Evolutionary conservation across 805 yeast genomes (phyloP), one percentile per base, ranked within the genome.

Genomic region (Metschnikowia henanensis): DNA sequence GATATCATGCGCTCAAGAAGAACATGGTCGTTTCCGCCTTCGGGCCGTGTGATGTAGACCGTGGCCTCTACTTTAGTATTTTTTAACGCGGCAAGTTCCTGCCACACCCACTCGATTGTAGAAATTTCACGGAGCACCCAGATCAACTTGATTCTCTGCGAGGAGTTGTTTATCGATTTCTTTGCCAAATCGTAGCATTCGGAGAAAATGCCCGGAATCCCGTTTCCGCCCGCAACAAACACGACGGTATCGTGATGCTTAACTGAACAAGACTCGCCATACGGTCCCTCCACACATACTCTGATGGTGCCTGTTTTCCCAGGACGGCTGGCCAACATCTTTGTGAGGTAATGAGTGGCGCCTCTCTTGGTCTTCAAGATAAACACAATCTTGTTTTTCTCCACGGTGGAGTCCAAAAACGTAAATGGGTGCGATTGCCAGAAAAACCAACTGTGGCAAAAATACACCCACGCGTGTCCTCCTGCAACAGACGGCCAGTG

Each of bases 221-320:
- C 95, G 43, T 81, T 80, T 26, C 94, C 92, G 34, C 89, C 91
- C 5, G 91, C 84, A 21, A 85, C 53, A 33, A 83, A 72, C 5
- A 84, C 72, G 5, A 82, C 75, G 45, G 76, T 73, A 37, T 79
- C 76, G 52, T 75, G 83, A 32, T 68, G 64, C 28, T 67, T 62
- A 12, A 79, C 65, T 1, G 81, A 75, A 3, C 79, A 59, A 2
- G 75, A 51, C 25, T 70, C 68, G 2, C 92, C 88, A 55, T 86
- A 86, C 1, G 92, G 90, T 1, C 92, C 92, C 56, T 86, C 92
- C 9, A 70, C 59, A 7, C 60, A 59, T 16, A 70, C 72, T 41
- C 71, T 54, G 19, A 69, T 56, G 17, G 50, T 38, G 17, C 59
- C 41, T 2, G 62, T 49, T 34, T 53, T 59, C 3, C 66, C 68